phyloP scores from a whole-genome alignment of 345 rosid species.

The Eucalyptus marginata region DNA sequence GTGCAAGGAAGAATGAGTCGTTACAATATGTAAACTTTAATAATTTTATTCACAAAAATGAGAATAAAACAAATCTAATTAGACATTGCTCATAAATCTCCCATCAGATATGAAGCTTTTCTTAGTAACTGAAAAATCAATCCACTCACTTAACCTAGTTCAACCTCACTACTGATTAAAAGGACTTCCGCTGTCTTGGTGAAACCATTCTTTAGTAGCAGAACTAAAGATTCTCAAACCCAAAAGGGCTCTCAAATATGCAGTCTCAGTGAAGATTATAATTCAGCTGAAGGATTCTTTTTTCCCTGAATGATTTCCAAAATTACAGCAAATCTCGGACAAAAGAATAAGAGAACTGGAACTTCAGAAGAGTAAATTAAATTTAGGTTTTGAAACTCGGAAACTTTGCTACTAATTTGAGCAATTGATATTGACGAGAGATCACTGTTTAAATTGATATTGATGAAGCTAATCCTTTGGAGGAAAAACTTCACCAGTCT shows the following conservation, averaged over 20 bases:
- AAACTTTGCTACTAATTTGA: background rate
- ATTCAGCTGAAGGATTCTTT: background rate
- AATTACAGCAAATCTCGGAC: background rate
- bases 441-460: background rate
- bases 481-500: background rate
- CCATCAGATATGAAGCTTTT: background rate
- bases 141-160: background rate
- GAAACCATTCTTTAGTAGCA: background rate
- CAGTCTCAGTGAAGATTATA: background rate
- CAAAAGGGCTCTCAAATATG: background rate
- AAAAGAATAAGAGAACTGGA: background rate
- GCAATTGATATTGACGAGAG: background rate
- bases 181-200: background rate
- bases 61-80: background rate
- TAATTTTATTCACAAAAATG: background rate
- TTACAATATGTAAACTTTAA: background rate
- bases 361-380: background rate
- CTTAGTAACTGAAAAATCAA: background rate
- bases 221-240: background rate
- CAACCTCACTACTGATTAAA: background rate
- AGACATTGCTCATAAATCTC: background rate
- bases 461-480: background rate
- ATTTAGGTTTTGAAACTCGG: background rate
- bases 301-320: background rate
- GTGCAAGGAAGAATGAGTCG: background rate